Evolutionary conservation across 345 rosid genomes (phyloP).

Genomic region (Salix udensis): DNA sequence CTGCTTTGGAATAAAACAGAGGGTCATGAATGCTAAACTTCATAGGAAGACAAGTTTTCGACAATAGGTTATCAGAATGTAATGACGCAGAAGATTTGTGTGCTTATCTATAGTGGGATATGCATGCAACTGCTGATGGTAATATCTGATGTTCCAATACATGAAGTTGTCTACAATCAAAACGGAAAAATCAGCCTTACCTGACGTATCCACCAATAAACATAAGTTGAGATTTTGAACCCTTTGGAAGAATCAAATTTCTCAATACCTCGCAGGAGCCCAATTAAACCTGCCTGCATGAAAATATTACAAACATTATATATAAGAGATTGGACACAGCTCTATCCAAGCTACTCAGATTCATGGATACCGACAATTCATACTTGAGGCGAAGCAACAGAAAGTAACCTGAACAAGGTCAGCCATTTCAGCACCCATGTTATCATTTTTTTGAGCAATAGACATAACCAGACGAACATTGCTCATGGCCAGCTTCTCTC

Average conservation of each 20-base stretch:
- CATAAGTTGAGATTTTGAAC: constrained; percentile 85
- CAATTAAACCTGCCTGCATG: constrained; percentile 88
- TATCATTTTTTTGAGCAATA: constrained; percentile 83
- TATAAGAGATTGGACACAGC: background rate
- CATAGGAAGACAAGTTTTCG: background rate
- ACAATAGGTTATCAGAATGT: background rate
- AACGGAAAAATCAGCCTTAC: constrained; percentile 32
- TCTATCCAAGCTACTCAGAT: background rate
- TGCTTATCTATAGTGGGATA: background rate
- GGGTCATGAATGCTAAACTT: background rate
- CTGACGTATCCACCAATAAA: constrained; percentile 99
- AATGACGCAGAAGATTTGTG: background rate
- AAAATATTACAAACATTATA: constrained; percentile 1
- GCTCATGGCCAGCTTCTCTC: constrained; percentile 93
- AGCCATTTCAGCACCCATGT: constrained; percentile 90
- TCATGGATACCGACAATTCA: background rate
- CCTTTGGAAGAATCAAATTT: constrained; percentile 94
- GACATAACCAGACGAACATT: constrained; percentile 95
- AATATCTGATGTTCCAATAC: background rate
- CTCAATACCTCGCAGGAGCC: constrained; percentile 89
- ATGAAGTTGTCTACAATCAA: background rate
- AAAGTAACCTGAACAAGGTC: constrained; percentile 88
- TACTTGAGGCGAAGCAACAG: constrained; percentile 13
- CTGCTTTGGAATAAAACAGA: background rate
- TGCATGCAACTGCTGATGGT: background rate